phyloP scores from a whole-genome alignment of 192 early-diverging fungal genomes.

The Ramicandelaber brevisporus region DNA sequence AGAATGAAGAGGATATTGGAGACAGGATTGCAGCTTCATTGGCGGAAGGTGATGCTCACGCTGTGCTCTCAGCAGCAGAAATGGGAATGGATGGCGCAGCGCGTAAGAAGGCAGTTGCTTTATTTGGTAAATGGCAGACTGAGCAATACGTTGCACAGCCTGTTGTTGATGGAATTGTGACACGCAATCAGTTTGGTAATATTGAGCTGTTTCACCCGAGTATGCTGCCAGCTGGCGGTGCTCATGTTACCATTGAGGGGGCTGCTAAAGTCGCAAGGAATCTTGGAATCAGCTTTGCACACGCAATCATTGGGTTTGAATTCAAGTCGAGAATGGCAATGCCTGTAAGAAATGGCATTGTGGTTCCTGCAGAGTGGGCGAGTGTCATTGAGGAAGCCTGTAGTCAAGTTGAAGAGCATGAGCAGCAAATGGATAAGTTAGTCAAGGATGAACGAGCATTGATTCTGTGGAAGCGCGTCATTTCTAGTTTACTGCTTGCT shows the following conservation, averaged over 20 bases:
- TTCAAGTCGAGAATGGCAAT: conserved; percentile 7
- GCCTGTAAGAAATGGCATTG: conserved; percentile 11
- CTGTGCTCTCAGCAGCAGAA: conserved; percentile 1
- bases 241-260: conserved; percentile 33
- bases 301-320: conserved; percentile 43
- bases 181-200: conserved; percentile 57
- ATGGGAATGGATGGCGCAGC: conserved; percentile 4
- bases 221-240: conserved; percentile 65
- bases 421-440: too few species aligned
- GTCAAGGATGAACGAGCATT: too few species aligned
- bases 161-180: conserved; percentile 45
- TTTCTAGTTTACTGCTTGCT: too few species aligned
- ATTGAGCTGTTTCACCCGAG: conserved; percentile 55
- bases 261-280: conserved; percentile 37
- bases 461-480: too few species aligned
- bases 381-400: too few species aligned
- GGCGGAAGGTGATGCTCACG: conserved; percentile 5
- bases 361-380: conserved; percentile 5
- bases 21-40: background rate
- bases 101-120: conserved; percentile 11
- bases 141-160: conserved; percentile 26
- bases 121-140: conserved; percentile 84
- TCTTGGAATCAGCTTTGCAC: conserved; percentile 52
- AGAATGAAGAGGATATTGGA: background rate
- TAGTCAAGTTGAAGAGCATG: too few species aligned